Conservation (phyloP, 2,329 filamentous ascomycete species). For the Ascochyta pisi region DNA sequence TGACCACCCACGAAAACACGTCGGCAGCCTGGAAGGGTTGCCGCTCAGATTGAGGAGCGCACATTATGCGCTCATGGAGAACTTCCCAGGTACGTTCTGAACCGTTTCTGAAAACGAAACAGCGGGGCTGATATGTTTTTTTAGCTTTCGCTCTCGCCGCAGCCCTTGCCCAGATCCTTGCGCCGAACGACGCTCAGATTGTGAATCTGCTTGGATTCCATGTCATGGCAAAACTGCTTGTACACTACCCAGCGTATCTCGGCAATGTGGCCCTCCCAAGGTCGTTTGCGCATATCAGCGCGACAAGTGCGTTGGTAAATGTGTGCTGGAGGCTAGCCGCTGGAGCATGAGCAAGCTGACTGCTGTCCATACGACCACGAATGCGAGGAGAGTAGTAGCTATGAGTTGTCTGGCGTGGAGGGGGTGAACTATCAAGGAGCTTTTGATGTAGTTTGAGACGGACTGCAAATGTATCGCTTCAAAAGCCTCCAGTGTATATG, state of each 20-base stretch:
- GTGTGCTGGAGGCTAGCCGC: slow-evolving; percentile 33
- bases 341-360: slow-evolving; percentile 5
- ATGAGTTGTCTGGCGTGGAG: too few relatives aligned
- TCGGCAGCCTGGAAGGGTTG: slow-evolving; percentile 19
- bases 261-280: slow-evolving; percentile 27
- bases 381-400: too few relatives aligned
- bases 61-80: slow-evolving; percentile 33
- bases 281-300: slow-evolving; percentile 26
- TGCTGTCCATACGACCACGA: too few relatives aligned
- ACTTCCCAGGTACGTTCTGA: slow-evolving; percentile 26
- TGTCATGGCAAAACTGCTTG: slow-evolving; percentile 30
- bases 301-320: slow-evolving; percentile 31
- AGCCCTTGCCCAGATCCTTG: slow-evolving; percentile 30
- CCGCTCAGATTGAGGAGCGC: slow-evolving; percentile 30
- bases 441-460: too few relatives aligned
- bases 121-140: background rate
- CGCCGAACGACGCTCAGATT: slow-evolving; percentile 30
- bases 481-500: too few relatives aligned
- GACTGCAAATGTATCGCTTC: too few relatives aligned
- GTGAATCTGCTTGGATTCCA: slow-evolving; percentile 31
- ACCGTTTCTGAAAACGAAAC: background rate
- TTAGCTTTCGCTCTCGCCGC: slow-evolving; percentile 30
- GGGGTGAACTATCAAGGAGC: too few relatives aligned
- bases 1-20: slow-evolving; percentile 28
- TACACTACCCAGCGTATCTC: slow-evolving; percentile 32